phyloP scores from a whole-genome alignment of 176 grass and related monocot species.

The bread wheat (Triticum aestivum) region DNA sequence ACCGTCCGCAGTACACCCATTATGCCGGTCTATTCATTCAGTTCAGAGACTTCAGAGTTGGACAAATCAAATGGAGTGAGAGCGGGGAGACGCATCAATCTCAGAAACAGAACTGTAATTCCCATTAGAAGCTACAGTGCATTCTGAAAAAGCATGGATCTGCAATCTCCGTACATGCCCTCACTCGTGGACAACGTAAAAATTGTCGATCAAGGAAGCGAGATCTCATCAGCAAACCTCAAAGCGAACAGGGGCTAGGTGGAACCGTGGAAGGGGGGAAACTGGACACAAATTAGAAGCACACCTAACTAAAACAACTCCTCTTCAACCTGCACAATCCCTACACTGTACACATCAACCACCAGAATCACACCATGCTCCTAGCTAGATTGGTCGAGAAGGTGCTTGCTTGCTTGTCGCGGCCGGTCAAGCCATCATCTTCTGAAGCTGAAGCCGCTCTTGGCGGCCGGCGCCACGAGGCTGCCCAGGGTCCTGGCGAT shows the following conservation, averaged over 20 bases:
- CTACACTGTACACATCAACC: not conserved
- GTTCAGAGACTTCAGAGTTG: not conserved
- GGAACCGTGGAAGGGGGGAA: too few species aligned
- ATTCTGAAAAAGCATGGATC: too few species aligned
- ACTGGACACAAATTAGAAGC: not conserved
- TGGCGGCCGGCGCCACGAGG: constrained; percentile 27
- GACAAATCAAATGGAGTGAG: not conserved
- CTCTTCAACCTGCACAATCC: not conserved
- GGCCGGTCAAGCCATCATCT: not conserved
- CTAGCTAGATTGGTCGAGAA: not conserved
- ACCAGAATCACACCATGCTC: not conserved
- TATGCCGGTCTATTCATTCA: not conserved
- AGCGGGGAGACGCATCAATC: not conserved
- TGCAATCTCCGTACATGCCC: not conserved
- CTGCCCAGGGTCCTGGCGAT: constrained; percentile 32
- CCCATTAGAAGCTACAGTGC: not conserved
- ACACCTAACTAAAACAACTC: not conserved
- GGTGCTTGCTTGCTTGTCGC: too few species aligned
- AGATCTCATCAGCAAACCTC: not conserved
- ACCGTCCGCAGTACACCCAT: too few species aligned
- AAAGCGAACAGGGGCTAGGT: not conserved
- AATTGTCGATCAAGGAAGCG: not conserved
- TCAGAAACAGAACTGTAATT: not conserved
- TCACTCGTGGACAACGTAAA: constrained; percentile 1
- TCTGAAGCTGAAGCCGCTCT: constrained; percentile 24